Evolutionary conservation across 495 filamentous ascomycete genomes (phyloP), one percentile per base, ranked within the genome.

Genomic region (Hypoxylon perforatum): DNA sequence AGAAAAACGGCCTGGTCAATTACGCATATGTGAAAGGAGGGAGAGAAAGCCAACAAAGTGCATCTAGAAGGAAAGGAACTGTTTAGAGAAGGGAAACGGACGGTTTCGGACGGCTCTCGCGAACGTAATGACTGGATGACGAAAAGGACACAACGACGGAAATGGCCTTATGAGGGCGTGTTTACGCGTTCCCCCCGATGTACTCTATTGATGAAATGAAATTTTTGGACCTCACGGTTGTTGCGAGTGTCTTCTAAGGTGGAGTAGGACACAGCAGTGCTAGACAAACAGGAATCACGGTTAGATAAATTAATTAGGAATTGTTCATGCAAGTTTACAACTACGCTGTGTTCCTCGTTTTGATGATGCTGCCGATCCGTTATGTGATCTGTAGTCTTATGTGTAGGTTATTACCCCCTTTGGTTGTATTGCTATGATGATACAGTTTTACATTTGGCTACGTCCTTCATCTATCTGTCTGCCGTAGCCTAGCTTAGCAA

Each of bases 351-450:
- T 3, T 8, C 39, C 4, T n/a, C 15, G 39, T 42, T 15, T 17
- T n/a, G n/a, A n/a, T 42, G n/a, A 17, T 17, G 39, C 17, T 17
- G 39, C 17, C 15, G 39, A 6, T 42, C 39, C 2, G 3, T 17
- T 12, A 2, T 15, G 10, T 38, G n/a, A 17, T 17, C 39, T 42
- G 39, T 42, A 42, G 39, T 12, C n/a, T 15, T n/a, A n/a, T 42
- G 39, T 17, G n/a, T 15, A 17, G 15, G 25, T 61, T 19, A 65
- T 65, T 54, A 59, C 14, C 28, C 36, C 28, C 44, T 25, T 22
- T 28, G n/a, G 38, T 62, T 53, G 60, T 52, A 69, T 69, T 69
- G 61, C 38, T 61, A 56, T 69, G 65, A 54, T 65, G 25, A 42
- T 67, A 69, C 60, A 69, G 51, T 57, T 51, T 47, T 69, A 69